Evolutionary conservation across 257 asterid genomes (phyloP), one percentile per base, ranked within the genome.

Genomic region (Solanum tacnaense): DNA sequence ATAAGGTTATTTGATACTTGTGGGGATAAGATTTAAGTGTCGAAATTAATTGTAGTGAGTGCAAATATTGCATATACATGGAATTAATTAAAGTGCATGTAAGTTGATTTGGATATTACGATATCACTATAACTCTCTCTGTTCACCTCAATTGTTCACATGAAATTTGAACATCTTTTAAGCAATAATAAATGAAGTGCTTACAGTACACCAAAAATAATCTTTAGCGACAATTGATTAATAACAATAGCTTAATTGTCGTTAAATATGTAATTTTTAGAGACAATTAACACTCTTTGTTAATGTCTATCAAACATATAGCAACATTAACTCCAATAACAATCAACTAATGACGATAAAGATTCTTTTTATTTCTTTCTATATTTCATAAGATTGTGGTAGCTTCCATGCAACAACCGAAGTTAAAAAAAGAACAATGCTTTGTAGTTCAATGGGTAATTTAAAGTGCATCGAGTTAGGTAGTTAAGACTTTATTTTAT

Each of bases 401-500:
- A 79, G 39, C 27, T 79, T 79, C 67, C 67, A 27, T 27, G 67
- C 68, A 46, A 81, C 68, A 27, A 81, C 41, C 16, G 4, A 79
- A 44, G 38, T 49, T 15, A 27, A 44, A 44, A 39, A 41, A 72
- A 34, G 7, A 41, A 6, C 6, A 25, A 46, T 68, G 38, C 12
- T n/a, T 85, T 68, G 68, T 68, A 62, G 60, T 29, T 85, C 7
- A 65, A 38, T n/a, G 31, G 31, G 82, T 68, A 39, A 46, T 70
- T 84, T 82, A 31, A 82, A 68, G 82, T 27, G 27, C 46, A 44
- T 67, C 4, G 31, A 46, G 20, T 67, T 68, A 38, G 79, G 81
- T 85, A 39, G 79, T 67, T 72, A 41, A 21, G 41, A 85, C 20
- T 27, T 75, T 36, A 27, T 56, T 83, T 58, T 32, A 81, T 83